Base-by-base conservation (phyloP, 1,284 basidiomycete species). In the Moniliella sp. region DNA sequence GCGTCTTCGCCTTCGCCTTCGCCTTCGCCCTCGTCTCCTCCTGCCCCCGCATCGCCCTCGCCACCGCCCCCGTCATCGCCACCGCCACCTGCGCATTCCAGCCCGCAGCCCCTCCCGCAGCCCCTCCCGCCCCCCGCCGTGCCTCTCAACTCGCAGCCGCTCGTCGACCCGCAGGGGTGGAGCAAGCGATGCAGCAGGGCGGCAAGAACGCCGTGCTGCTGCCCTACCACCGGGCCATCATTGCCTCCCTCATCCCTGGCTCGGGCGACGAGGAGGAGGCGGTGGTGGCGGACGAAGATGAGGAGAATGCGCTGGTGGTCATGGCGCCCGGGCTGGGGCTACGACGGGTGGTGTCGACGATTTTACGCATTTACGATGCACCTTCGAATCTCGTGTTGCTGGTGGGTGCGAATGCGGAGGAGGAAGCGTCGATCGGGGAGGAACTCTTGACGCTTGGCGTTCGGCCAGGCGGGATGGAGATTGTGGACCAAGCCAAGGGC, bases 391-490 rank as follows among this genome's bases (percentile, higher is more conserved):
- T 91, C 4, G 70, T 94, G 27, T 65, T 94, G 3, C 37, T 61
- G 12, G 75, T 94, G 34, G 88, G 91, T 59, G 84, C 86, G 0
- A 72, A 61, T 0, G 67, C 72, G 2, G 79, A 86, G 40, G 88
- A 94, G 55, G 84, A 91, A 52, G 68, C 73, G 0, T 81, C 77
- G 1, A 78, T 97, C 25, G 82, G 81, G 0, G 84, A 93, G 47
- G 81, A 91, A 54, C 69, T 97, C 5, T 77, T 80, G 0, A 74
- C 84, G 14, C 77, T 91, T 70, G 84, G 86, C 1, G 83, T 81
- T 40, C 66, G 78, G 38, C 76, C 74, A 46, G 83, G 82, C 0
- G 82, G 83, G 0, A 65, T 97, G 36, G 68, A 82, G 10, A 69
- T 78, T 8, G 72, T 97, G 2, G 75, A 73, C 0, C 80, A 83